These are phyloP conservation scores for Logfia minima DNA, from an alignment of 129 eudicot genomes.

Conservation along the genomic window DNA sequence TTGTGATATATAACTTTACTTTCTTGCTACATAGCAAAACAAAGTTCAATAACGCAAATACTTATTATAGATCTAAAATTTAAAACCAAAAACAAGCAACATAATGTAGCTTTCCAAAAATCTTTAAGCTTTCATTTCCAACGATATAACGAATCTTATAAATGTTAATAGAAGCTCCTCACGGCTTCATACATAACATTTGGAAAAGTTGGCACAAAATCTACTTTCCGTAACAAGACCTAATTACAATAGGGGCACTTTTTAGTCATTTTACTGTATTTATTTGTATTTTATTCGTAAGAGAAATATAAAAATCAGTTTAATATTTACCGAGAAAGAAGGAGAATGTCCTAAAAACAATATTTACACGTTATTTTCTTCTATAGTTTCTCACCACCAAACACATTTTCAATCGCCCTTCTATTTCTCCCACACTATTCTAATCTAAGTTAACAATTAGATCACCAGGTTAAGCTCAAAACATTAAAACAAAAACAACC, in stretches of 20 bases:
- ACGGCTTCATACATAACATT: background rate
- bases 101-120: background rate
- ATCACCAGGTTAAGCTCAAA: slow-evolving; percentile 25
- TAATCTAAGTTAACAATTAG: background rate
- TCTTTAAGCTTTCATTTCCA: background rate
- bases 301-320: background rate
- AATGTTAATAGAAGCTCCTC: background rate
- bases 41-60: background rate
- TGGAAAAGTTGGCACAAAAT: background rate
- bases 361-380: slow-evolving; percentile 2
- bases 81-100: background rate
- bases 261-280: background rate
- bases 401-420: slow-evolving; percentile 32
- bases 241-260: background rate
- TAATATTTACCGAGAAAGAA: background rate
- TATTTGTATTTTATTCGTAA: no score
- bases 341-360: background rate
- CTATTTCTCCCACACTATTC: slow-evolving; percentile 27
- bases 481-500: slow-evolving; percentile 22
- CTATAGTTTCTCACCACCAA: slow-evolving; percentile 35
- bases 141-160: background rate
- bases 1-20: no score
- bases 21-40: no score
- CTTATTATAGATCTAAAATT: background rate
- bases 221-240: background rate